Evolutionary conservation across 371 early-diverging fungal species (phyloP), one percentile per base, ranked within the genome.

Genomic region (Parasitella parasitica): DNA sequence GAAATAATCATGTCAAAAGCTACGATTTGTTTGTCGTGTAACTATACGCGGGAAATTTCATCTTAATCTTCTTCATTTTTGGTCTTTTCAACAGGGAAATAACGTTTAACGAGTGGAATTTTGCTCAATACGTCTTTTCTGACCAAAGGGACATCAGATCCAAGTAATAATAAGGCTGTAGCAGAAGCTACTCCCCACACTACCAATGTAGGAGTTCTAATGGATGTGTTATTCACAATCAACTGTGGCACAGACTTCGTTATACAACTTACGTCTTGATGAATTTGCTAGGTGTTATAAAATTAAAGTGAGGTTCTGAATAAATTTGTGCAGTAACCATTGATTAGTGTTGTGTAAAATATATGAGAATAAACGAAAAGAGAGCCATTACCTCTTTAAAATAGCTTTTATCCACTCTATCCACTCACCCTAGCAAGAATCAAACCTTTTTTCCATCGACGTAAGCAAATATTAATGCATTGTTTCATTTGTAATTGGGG

Each of bases 111-210:
- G 12, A 72, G 1, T 41, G 82, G 82, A 1, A 73, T 59, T 50
- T 81, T 81, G 41, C 74, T 73, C 37, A 82, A 54, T 16, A 82
- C 51, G 48, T 67, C 72, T 34, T 53, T 39, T 62, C 76, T 80
- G 36, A 81, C 69, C 3, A 73, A 28, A 7, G 83, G 83, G 5
- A 82, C 74, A 60, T 77, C 77, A 43, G 76, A 78, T 9, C 72
- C 59, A 26, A 82, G 46, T 48, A 77, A 77, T 5, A 80, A 54
- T 9, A 69, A 64, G 11, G 66, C 70, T 18, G 78, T 24, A 9
- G 73, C 82, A 11, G 77, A 71, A 32, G 76, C 75, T 1, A 63
- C 73, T 8, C 80, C 81, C 82, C 82, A 82, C 26, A 74, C 66
- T 41, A 69, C 65, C 20, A 70, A 56, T 37, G 79, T 63, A 30